These are phyloP conservation scores for Asterella californica DNA, from an alignment of 225 moss, liverwort and hornwort species.

Conservation along the genomic window DNA sequence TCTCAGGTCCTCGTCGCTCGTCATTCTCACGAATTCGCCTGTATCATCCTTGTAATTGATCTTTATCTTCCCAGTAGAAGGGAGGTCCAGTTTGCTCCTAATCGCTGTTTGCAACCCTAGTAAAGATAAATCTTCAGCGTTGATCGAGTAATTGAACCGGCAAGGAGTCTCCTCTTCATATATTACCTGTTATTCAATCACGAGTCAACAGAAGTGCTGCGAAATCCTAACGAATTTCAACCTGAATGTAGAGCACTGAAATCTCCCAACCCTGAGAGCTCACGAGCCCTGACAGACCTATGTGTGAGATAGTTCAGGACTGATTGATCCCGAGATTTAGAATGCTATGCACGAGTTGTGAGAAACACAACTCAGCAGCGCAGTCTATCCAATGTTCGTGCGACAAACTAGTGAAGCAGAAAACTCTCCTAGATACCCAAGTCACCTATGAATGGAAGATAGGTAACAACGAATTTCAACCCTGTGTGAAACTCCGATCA, in stretches of 20 bases:
- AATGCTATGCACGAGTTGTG: not conserved
- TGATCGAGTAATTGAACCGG: slow-evolving; percentile 10
- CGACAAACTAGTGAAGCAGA: not conserved
- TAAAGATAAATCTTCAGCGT: slow-evolving; percentile 6
- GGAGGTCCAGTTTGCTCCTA: not conserved
- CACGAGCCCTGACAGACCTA: not conserved
- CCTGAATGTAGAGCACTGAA: not conserved
- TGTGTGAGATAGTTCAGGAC: not conserved
- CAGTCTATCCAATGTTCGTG: too few relatives aligned
- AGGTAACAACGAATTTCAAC: not conserved
- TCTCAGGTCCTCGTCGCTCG: not conserved
- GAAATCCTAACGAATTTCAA: not conserved
- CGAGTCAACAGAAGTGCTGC: not conserved
- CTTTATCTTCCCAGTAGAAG: not conserved
- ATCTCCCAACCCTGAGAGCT: not conserved
- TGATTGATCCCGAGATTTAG: too few relatives aligned
- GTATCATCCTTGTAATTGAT: slow-evolving; percentile 12
- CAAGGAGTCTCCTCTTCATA: slow-evolving; percentile 8
- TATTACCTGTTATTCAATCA: not conserved
- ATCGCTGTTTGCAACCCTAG: slow-evolving; percentile 3
- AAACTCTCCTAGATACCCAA: not conserved
- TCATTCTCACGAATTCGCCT: slow-evolving; percentile 10
- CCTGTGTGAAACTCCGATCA: too few relatives aligned
- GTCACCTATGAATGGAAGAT: not conserved
- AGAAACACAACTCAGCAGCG: not conserved